A percentile compares a stretch with the other conserved stretches of the same genome.
phyloP scores from a whole-genome alignment of 441 rosid genomes.

The Jatropha podagrica region DNA sequence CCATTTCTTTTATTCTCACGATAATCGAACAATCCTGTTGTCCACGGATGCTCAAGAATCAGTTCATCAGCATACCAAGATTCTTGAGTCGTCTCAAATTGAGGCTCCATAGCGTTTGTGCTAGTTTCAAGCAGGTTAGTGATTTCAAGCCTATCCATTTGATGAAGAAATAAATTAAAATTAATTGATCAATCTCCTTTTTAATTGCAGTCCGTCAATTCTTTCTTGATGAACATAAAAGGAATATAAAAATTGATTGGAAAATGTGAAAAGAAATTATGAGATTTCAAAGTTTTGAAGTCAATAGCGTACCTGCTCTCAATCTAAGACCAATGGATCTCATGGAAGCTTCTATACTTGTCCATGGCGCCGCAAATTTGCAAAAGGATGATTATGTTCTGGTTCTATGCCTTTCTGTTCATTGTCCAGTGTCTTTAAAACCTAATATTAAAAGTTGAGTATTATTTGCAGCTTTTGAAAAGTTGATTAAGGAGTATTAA shows the following conservation, averaged over 20 bases:
- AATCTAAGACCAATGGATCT: background rate
- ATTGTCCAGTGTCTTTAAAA: no score
- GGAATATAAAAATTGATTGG: no score
- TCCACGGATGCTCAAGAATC: background rate
- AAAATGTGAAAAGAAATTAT: no score
- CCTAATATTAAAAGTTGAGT: no score
- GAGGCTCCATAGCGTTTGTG: background rate
- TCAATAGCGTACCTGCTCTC: background rate
- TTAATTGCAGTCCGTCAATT: background rate
- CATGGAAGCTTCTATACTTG: background rate
- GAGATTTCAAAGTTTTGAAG: background rate
- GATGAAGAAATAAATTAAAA: background rate
- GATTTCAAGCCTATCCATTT: background rate
- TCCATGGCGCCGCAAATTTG: no score
- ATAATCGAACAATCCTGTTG: conserved; percentile 3
- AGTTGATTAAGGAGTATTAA: no score
- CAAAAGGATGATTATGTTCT: no score
- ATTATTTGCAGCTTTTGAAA: no score
- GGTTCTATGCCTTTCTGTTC: no score
- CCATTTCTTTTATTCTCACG: background rate
- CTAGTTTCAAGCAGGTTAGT: background rate
- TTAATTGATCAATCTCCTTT: background rate
- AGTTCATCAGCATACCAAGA: background rate
- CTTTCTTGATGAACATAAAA: background rate
- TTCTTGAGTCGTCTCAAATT: background rate